Conservation (phyloP, 169 alveolate genomes). For the Cryptosporidium ubiquitum region DNA sequence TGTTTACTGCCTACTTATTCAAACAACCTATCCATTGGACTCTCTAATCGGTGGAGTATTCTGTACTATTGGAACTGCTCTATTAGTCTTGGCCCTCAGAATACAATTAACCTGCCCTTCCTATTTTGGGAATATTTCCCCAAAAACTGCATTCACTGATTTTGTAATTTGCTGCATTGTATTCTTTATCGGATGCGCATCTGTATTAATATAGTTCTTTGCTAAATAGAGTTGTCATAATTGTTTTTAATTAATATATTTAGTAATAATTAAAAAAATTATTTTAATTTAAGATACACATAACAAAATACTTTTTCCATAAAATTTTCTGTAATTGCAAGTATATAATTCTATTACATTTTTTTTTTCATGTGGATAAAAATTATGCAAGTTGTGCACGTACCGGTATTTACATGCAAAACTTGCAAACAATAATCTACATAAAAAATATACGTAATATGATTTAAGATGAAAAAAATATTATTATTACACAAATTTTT, state of each 20-base stretch:
- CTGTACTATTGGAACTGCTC: conserved; percentile 65
- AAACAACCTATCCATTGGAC: conserved; percentile 54
- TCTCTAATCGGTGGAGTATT: conserved; percentile 67
- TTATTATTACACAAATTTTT: no score
- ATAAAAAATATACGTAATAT: neutral
- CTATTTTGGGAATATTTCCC: conserved; percentile 42
- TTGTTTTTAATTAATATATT: neutral
- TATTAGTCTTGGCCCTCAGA: conserved; percentile 59
- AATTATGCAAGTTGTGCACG: neutral
- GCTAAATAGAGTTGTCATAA: neutral
- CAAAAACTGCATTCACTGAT: conserved; percentile 63
- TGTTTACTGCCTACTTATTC: conserved; percentile 24
- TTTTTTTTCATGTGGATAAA: neutral
- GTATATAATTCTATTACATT: neutral
- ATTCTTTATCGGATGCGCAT: conserved; percentile 72
- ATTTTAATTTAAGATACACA: neutral
- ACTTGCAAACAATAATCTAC: neutral
- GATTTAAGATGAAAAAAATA: no score
- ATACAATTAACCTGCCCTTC: conserved; percentile 47
- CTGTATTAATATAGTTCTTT: conserved; percentile 18
- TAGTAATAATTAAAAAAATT: neutral
- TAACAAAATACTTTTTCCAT: neutral
- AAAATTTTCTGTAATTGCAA: neutral
- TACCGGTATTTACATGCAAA: conserved; percentile 31
- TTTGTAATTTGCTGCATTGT: conserved; percentile 61